phyloP scores from a whole-genome alignment of 2,329 filamentous ascomycete genomes.

The Colletotrichum sp. region DNA sequence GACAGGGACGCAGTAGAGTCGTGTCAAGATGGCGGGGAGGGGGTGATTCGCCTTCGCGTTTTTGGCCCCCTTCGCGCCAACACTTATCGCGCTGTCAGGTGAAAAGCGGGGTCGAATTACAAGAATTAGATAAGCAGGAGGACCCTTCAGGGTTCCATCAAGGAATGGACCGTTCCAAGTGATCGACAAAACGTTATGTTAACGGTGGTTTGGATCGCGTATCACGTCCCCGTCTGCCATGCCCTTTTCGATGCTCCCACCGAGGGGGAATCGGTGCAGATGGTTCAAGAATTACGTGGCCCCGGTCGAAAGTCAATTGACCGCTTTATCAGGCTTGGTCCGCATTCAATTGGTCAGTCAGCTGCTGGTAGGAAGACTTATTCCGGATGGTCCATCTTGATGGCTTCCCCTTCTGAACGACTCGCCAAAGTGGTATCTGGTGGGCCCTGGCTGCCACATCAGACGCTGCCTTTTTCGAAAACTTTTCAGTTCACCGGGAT shows the following conservation, averaged over 20 bases:
- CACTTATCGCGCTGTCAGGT: constrained; percentile 19
- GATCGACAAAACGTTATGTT: constrained; percentile 12
- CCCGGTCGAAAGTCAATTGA: background rate
- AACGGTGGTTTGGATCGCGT: background rate
- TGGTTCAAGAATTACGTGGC: background rate
- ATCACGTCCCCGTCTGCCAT: background rate
- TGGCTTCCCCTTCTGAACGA: background rate
- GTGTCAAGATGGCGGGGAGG: background rate
- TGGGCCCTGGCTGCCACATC: background rate
- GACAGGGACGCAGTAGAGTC: background rate
- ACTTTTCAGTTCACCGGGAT: background rate
- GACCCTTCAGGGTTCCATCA: background rate
- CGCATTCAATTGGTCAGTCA: background rate
- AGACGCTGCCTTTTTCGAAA: background rate
- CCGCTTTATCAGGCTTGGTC: background rate
- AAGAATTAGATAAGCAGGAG: background rate
- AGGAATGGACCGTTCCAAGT: background rate
- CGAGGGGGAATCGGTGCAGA: background rate
- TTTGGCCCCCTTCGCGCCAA: background rate
- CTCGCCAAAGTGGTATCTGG: background rate
- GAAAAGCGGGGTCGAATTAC: background rate
- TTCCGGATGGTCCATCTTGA: background rate
- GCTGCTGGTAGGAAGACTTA: background rate
- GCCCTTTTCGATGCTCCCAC: background rate
- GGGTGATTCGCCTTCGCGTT: background rate